Evolutionary conservation across 2,329 filamentous ascomycete genomes (phyloP).

Genomic region (Tetracladium maxilliforme): DNA sequence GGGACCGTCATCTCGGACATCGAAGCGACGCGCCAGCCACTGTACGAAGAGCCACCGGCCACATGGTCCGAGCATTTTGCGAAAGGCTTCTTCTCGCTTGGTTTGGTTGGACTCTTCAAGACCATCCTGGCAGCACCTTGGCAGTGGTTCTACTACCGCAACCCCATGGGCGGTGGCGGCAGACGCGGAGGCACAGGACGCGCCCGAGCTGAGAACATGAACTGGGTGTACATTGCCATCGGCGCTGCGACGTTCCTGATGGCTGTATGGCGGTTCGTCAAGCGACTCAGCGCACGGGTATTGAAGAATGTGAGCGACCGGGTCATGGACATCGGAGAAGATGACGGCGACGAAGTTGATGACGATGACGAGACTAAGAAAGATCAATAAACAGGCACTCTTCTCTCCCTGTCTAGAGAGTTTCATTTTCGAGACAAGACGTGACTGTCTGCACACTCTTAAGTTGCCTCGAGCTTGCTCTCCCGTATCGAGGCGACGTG

Average conservation of each 20-base stretch:
- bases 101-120: constrained; percentile 74
- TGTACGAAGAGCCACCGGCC: constrained; percentile 29
- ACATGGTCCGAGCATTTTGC: constrained; percentile 74
- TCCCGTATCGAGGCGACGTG: constrained; percentile 85
- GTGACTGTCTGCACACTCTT: constrained; percentile 64
- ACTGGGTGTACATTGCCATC: constrained; percentile 63
- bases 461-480: constrained; percentile 74
- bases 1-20: constrained; percentile 38
- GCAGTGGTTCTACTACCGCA: constrained; percentile 61
- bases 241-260: constrained; percentile 72
- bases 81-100: constrained; percentile 83
- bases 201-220: constrained; percentile 64
- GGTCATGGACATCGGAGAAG: constrained; percentile 66
- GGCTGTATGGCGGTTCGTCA: constrained; percentile 72
- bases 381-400: constrained; percentile 3
- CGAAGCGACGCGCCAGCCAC: constrained; percentile 28
- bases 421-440: constrained; percentile 5
- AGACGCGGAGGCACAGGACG: constrained; percentile 50
- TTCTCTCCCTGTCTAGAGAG: constrained; percentile 9
- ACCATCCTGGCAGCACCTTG: constrained; percentile 61
- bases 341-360: constrained; percentile 40
- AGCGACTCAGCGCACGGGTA: constrained; percentile 55
- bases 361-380: constrained; percentile 30
- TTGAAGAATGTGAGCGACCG: constrained; percentile 65
- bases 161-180: constrained; percentile 35